Evolutionary conservation across 306 rosid species (phyloP), one percentile per base, ranked within the genome.

Genomic region (Rosa lucieae): DNA sequence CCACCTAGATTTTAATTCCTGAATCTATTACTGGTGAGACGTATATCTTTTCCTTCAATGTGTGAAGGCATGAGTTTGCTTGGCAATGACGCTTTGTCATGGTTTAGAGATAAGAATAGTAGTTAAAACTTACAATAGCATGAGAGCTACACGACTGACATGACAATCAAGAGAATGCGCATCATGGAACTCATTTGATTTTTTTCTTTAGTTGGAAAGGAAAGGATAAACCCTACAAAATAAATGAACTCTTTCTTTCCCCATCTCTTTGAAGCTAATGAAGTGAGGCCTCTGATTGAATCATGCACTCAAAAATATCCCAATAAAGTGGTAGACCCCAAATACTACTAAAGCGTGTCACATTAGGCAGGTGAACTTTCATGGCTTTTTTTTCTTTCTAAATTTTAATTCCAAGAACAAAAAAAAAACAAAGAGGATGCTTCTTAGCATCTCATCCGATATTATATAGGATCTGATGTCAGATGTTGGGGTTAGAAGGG

Each of bases 401-500:
- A 6, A 63, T 29, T 13, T 32, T 4, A 61, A 23, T 61, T 13
- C n/a, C 44, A 63, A 13, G 66, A 42, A 61, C 35, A 61, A 35
- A 15, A 23, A 32, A 32, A 32, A 6, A 9, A 35, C 40, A 65
- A 12, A 47, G 48, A 48, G 35, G 46, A 39, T 37, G 71, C 26
- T 37, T 39, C 21, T 8, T 11, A 8, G 26, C 49, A 66, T 10
- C 26, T 9, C 58, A 44, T 56, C 29, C 40, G 48, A 20, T 58
- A 72, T 26, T 37, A 37, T 66, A 37, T 11, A 69, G 48, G 67
- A 74, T 74, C 84, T 77, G 88, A 81, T 67, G 52, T 88, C 82
- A 58, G 51, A 61, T 5, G 13, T 53, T 51, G 80, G 51, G 73
- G 65, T 18, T 68, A 18, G 18, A 11, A 35, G 43, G 70, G 10